Conservation (phyloP, 805 yeast genomes). For the Cyberlindnera americana region DNA sequence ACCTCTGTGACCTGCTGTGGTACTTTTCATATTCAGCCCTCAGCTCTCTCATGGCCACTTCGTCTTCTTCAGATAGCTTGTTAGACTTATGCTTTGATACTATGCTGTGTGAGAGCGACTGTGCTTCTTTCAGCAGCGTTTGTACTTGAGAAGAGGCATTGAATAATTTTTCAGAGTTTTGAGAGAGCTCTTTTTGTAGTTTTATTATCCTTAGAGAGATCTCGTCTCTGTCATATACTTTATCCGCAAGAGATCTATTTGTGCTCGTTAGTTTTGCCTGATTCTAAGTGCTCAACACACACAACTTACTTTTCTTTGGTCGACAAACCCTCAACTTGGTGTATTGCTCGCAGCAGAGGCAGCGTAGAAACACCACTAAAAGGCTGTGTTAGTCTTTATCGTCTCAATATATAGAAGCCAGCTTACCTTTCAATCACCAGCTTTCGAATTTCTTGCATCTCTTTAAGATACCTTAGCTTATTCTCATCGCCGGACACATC, state of each 20-base stretch:
- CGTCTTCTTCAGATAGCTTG: background rate
- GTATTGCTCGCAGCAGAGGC: conserved; percentile 24
- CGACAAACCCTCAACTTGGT: conserved; percentile 26
- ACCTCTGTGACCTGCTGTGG: conserved; percentile 4
- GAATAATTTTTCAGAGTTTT: background rate
- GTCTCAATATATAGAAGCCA: background rate
- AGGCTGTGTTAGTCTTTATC: no score
- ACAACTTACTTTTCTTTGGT: conserved; percentile 14
- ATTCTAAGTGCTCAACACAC: no score
- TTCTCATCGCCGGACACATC: conserved; percentile 7
- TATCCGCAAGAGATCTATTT: conserved; percentile 12
- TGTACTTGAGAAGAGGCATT: conserved; percentile 1
- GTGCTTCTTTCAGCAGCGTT: conserved; percentile 2
- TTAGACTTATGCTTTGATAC: background rate
- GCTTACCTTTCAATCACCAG: conserved; percentile 19
- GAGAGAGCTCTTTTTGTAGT: conserved; percentile 4
- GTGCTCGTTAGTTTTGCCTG: no score
- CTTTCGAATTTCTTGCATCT: conserved; percentile 14
- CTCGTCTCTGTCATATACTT: conserved; percentile 16
- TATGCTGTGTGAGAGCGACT: background rate
- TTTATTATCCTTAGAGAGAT: conserved; percentile 11
- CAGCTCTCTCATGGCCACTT: background rate
- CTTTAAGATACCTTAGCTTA: conserved; percentile 8
- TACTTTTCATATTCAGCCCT: conserved; percentile 4
- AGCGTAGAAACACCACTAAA: conserved; percentile 14